Evolutionary conservation across 371 early-diverging fungal genomes (phyloP).

Genomic region (Rhizopus arrhizus): DNA sequence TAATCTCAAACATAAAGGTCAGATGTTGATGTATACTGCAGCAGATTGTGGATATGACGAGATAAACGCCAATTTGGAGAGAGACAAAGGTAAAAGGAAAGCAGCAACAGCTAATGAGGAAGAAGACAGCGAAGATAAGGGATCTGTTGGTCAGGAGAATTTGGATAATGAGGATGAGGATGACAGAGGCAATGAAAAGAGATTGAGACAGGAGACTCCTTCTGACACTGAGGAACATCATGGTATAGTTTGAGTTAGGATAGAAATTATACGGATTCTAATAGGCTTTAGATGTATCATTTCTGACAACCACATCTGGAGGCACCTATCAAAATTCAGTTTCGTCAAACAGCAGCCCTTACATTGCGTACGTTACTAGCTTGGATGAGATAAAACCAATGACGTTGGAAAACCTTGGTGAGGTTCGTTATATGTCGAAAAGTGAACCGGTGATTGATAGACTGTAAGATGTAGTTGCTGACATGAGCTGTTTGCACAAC

Average conservation of each 20-base stretch:
- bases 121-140: background rate
- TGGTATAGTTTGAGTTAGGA: background rate
- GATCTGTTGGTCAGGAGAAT: too few relatives aligned
- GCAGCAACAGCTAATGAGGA: background rate
- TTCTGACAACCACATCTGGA: constrained; percentile 6
- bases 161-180: too few relatives aligned
- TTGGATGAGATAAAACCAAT: constrained; percentile 5
- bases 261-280: background rate
- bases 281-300: background rate
- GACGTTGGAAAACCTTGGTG: background rate
- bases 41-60: too few relatives aligned
- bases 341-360: background rate
- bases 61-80: too few relatives aligned
- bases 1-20: constrained; percentile 3
- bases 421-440: constrained; percentile 4
- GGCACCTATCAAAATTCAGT: background rate
- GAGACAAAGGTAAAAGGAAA: too few relatives aligned
- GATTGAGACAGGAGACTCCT: too few relatives aligned
- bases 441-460: constrained; percentile 3
- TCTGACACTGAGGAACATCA: background rate
- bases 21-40: background rate
- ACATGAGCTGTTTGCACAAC: constrained; percentile 1
- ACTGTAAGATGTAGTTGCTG: constrained; percentile 10
- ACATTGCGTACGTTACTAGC: constrained; percentile 1
- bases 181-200: too few relatives aligned